Evolutionary conservation across 306 rosid genomes (phyloP).

Genomic region (Rubus parviflorus): DNA sequence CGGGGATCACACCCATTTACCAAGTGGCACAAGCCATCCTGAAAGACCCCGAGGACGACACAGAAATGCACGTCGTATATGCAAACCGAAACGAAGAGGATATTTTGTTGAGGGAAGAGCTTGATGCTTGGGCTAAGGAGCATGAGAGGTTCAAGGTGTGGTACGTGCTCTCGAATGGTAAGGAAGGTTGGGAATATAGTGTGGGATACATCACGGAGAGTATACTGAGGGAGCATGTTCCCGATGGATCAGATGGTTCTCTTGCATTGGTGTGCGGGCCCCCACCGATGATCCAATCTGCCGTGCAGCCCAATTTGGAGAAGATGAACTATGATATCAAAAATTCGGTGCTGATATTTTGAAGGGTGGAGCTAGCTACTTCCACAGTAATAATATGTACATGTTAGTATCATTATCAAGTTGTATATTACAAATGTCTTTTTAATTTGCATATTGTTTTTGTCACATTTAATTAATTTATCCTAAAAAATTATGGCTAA

Average conservation of each 20-base stretch:
- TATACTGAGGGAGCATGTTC: slow-evolving; percentile 66
- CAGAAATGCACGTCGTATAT: slow-evolving; percentile 73
- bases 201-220: slow-evolving; percentile 58
- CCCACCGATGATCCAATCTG: slow-evolving; percentile 81
- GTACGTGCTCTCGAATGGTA: slow-evolving; percentile 62
- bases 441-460: neutral
- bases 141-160: slow-evolving; percentile 61
- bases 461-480: neutral
- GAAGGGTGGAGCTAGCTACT: slow-evolving; percentile 9
- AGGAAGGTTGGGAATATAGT: slow-evolving; percentile 72
- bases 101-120: slow-evolving; percentile 64
- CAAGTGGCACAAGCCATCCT: slow-evolving; percentile 74
- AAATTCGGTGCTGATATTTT: slow-evolving; percentile 61
- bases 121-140: slow-evolving; percentile 63
- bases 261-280: slow-evolving; percentile 82
- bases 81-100: slow-evolving; percentile 80
- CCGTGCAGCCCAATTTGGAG: slow-evolving; percentile 67
- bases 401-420: neutral
- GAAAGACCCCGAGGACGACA: slow-evolving; percentile 66
- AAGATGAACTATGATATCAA: slow-evolving; percentile 65
- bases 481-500: neutral
- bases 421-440: too few species aligned
- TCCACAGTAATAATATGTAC: neutral
- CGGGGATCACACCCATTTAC: slow-evolving; percentile 85
- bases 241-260: slow-evolving; percentile 42